A percentile compares a stretch with the other conserved stretches of the same genome.
These are phyloP conservation scores for Coprinellus micaceus DNA, from an alignment of 768 basidiomycete species.

Conservation along the genomic window DNA sequence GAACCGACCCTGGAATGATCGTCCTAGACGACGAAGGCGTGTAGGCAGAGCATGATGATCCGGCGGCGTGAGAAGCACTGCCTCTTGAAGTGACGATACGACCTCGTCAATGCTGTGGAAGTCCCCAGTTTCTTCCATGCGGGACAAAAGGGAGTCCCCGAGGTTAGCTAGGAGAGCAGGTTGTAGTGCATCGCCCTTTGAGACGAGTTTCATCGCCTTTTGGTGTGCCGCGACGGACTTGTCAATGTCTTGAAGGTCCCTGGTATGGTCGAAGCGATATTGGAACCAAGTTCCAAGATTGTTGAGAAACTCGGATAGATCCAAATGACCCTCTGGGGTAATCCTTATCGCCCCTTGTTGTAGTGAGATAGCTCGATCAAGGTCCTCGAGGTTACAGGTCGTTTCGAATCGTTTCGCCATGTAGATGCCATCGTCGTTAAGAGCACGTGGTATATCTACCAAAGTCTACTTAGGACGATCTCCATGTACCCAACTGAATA, in stretches of 20 bases:
- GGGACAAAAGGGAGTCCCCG: not conserved
- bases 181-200: not conserved
- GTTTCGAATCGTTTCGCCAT: not conserved
- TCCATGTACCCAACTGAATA: not conserved
- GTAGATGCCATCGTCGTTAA: not conserved
- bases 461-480: not conserved
- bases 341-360: not conserved
- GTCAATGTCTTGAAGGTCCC: not conserved
- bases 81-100: not conserved
- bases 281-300: not conserved
- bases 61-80: not conserved
- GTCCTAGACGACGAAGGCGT: not conserved
- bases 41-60: not conserved
- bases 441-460: not conserved
- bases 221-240: not conserved
- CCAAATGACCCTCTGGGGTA: not conserved
- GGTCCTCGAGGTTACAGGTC: not conserved
- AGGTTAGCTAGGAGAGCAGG: not conserved
- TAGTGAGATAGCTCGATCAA: not conserved
- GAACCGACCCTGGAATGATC: not conserved
- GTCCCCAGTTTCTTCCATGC: not conserved
- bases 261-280: not conserved
- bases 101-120: not conserved
- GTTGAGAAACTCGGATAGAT: not conserved
- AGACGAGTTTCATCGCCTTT: not conserved